Evolutionary conservation across 177 flowering plant species (phyloP).

Genomic region (Vitis hybrid): DNA sequence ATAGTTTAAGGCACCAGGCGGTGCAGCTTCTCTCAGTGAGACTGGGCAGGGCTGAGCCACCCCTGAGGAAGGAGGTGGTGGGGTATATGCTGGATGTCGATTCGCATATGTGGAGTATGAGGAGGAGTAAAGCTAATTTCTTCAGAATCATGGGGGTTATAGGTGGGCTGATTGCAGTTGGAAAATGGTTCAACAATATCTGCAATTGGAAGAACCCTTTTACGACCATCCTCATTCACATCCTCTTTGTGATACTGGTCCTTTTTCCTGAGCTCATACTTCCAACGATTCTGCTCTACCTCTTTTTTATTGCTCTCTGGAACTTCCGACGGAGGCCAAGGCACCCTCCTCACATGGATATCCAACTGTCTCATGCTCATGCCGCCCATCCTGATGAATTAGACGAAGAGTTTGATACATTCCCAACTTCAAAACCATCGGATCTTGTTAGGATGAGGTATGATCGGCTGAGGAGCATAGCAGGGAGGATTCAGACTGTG

Average conservation of each 20-base stretch:
- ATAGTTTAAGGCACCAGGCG: conserved; percentile 46
- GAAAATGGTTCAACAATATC: conserved; percentile 42
- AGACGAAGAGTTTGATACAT: conserved; percentile 50
- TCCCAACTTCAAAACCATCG: conserved; percentile 36
- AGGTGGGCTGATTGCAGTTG: conserved; percentile 37
- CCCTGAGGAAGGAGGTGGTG: conserved; percentile 46
- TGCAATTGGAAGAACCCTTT: conserved; percentile 51
- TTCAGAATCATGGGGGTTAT: conserved; percentile 43
- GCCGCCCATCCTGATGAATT: conserved; percentile 45
- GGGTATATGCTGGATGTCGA: conserved; percentile 53
- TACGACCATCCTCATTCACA: conserved; percentile 41
- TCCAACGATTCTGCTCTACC: conserved; percentile 46
- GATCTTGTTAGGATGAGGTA: conserved; percentile 48
- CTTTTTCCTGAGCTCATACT: conserved; percentile 47
- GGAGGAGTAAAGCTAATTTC: conserved; percentile 52
- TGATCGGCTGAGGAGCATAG: conserved; percentile 47
- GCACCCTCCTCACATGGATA: conserved; percentile 56
- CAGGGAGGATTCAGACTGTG: conserved; percentile 47
- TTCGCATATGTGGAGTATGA: conserved; percentile 58
- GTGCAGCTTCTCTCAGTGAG: conserved; percentile 44
- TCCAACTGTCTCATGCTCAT: conserved; percentile 42
- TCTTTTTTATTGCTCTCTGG: conserved; percentile 43
- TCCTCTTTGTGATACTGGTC: conserved; percentile 39
- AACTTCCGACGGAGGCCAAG: conserved; percentile 40
- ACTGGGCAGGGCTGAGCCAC: conserved; percentile 47